phyloP scores from a whole-genome alignment of 192 early-diverging fungal genomes.

The Podila epigama region DNA sequence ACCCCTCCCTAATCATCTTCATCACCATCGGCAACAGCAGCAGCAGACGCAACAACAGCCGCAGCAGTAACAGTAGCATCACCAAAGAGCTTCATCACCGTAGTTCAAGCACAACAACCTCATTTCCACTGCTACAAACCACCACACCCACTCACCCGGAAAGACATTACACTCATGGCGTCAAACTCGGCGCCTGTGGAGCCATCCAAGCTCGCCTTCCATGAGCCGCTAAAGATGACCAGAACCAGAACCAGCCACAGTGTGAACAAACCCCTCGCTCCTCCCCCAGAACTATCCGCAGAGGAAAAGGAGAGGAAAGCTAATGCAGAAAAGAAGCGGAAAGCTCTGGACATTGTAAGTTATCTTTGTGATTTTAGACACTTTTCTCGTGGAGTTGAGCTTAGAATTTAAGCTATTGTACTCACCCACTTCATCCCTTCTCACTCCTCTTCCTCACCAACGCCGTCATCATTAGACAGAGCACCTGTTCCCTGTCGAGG shows the following conservation, averaged over 20 bases:
- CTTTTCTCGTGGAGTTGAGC: neutral
- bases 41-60: too few relatives aligned
- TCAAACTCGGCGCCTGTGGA: neutral
- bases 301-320: slow-evolving; percentile 17
- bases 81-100: too few relatives aligned
- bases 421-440: neutral
- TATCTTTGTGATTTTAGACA: neutral
- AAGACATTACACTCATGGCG: neutral
- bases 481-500: slow-evolving; percentile 54
- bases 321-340: slow-evolving; percentile 20
- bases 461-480: slow-evolving; percentile 51
- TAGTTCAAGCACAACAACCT: too few relatives aligned
- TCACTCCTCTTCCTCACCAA: neutral
- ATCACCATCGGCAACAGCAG: too few relatives aligned
- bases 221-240: slow-evolving; percentile 37
- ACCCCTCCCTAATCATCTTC: too few relatives aligned
- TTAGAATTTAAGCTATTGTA: neutral
- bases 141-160: neutral
- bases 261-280: neutral
- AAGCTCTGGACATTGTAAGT: slow-evolving; percentile 63
- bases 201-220: slow-evolving; percentile 30
- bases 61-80: too few relatives aligned
- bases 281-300: neutral
- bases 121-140: neutral
- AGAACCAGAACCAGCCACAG: slow-evolving; percentile 15